phyloP scores from a whole-genome alignment of 148 eudicot genomes.

The Fagopyrum tataricum region DNA sequence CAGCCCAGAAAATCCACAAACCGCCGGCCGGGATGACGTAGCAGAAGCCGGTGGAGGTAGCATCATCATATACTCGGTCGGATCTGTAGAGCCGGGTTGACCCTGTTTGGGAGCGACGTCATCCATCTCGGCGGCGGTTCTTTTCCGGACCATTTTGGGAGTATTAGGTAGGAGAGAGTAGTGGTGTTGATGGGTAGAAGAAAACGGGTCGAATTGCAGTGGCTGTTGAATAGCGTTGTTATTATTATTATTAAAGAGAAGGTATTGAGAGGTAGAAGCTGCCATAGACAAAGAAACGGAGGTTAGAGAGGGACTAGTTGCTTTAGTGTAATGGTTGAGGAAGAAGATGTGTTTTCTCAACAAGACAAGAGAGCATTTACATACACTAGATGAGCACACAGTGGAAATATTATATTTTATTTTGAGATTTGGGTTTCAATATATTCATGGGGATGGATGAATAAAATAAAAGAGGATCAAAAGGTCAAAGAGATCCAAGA shows the following conservation, averaged over 20 bases:
- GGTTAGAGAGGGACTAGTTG: neutral
- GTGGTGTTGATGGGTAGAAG: too few relatives aligned
- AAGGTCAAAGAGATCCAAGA: neutral
- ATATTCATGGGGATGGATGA: neutral
- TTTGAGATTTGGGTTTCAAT: neutral
- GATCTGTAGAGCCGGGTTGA: neutral
- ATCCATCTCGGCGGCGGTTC: constrained; percentile 4
- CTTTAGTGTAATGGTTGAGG: too few relatives aligned
- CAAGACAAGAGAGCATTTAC: neutral
- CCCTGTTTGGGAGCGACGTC: neutral
- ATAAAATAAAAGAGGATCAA: too few relatives aligned
- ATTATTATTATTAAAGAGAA: too few relatives aligned
- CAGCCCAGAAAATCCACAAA: constrained; percentile 82
- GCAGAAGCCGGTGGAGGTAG: too few relatives aligned
- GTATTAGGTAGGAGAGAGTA: neutral
- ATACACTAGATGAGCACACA: neutral
- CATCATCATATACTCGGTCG: neutral
- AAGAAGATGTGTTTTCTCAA: neutral
- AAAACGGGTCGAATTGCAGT: neutral
- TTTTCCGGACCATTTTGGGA: neutral
- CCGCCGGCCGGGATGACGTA: constrained; percentile 24
- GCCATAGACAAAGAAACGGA: constrained; percentile 3
- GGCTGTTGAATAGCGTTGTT: neutral
- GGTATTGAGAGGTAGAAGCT: neutral
- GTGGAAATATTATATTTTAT: neutral